Evolutionary conservation across 2,329 filamentous ascomycete genomes (phyloP).

Genomic region (Cladosporium sp.): DNA sequence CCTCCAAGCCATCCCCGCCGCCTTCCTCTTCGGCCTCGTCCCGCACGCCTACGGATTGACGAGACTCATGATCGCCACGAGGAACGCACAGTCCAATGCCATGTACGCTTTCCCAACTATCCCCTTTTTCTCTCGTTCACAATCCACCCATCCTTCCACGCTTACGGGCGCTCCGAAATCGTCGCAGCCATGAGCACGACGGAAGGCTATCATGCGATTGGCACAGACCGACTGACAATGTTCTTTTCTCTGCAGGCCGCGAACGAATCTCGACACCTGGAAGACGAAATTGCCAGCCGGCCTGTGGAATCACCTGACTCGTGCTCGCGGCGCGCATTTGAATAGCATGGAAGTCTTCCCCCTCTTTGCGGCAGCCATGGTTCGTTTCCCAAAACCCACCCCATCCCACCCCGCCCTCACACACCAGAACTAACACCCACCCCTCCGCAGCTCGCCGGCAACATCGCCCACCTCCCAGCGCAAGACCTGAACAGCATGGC

Average conservation of each 20-base stretch:
- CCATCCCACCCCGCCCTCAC: not conserved
- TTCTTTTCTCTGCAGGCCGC: too few relatives aligned
- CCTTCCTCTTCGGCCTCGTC: slow-evolving; percentile 21
- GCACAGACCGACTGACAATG: too few relatives aligned
- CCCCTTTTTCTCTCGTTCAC: not conserved
- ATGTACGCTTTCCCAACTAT: slow-evolving; percentile 5
- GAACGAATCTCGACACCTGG: slow-evolving; percentile 25
- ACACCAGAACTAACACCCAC: not conserved
- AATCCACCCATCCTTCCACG: not conserved
- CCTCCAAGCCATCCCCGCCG: slow-evolving; percentile 20
- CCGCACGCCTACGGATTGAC: slow-evolving; percentile 23
- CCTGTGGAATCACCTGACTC: slow-evolving; percentile 22
- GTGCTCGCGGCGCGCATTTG: slow-evolving; percentile 35
- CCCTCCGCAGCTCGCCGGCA: slow-evolving; percentile 20
- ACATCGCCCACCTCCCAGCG: slow-evolving; percentile 18
- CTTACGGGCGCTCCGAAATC: not conserved
- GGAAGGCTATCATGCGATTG: too few relatives aligned
- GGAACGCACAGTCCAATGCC: slow-evolving; percentile 17
- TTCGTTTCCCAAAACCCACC: slow-evolving; percentile 14
- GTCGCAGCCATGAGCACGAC: too few relatives aligned
- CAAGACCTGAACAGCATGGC: slow-evolving; percentile 21
- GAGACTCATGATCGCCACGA: slow-evolving; percentile 23
- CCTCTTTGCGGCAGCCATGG: slow-evolving; percentile 36
- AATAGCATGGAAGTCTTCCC: slow-evolving; percentile 44
- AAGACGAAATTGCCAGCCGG: slow-evolving; percentile 20